A percentile compares a stretch with the other conserved stretches of the same genome.
These are phyloP conservation scores for Boletus eberwhitei DNA, from an alignment of 768 basidiomycete genomes.

Conservation along the genomic window DNA sequence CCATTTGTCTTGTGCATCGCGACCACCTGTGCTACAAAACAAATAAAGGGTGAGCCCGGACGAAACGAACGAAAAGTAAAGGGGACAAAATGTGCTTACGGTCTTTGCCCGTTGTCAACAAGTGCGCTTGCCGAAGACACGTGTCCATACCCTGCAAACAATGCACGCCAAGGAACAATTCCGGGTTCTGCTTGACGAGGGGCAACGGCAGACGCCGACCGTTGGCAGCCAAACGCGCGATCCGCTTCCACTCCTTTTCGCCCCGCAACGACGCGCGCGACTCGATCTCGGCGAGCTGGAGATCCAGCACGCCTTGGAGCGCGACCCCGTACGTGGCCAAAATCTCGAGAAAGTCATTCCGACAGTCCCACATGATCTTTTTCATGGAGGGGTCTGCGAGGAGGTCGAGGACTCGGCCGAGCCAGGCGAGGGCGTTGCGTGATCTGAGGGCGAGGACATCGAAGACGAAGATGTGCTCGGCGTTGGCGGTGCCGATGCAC, in stretches of 20 bases:
- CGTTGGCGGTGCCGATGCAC: constrained; percentile 32
- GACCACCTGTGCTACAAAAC: constrained; percentile 31
- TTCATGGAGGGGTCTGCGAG: constrained; percentile 29
- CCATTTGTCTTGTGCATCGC: constrained; percentile 35
- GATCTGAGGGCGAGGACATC: constrained; percentile 33
- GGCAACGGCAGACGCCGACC: constrained; percentile 24
- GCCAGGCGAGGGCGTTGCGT: constrained; percentile 12
- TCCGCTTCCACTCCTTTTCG: constrained; percentile 27
- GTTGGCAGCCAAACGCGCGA: constrained; percentile 23
- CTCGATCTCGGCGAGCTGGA: constrained; percentile 40
- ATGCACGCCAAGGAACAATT: constrained; percentile 32
- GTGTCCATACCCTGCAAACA: constrained; percentile 35
- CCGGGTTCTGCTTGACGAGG: constrained; percentile 22
- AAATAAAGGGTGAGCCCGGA: neutral
- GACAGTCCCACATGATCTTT: constrained; percentile 44
- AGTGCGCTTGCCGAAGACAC: constrained; percentile 26
- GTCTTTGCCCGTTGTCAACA: constrained; percentile 31
- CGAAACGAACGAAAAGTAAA: neutral
- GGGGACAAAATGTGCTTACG: constrained; percentile 22
- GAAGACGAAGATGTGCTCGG: constrained; percentile 35
- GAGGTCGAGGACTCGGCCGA: constrained; percentile 26
- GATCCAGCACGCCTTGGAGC: constrained; percentile 36
- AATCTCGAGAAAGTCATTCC: constrained; percentile 40
- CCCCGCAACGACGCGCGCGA: constrained; percentile 25
- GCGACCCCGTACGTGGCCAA: constrained; percentile 24